Base-by-base conservation (phyloP, 2,329 filamentous ascomycete genomes). In the Arthroderma sp. region DNA sequence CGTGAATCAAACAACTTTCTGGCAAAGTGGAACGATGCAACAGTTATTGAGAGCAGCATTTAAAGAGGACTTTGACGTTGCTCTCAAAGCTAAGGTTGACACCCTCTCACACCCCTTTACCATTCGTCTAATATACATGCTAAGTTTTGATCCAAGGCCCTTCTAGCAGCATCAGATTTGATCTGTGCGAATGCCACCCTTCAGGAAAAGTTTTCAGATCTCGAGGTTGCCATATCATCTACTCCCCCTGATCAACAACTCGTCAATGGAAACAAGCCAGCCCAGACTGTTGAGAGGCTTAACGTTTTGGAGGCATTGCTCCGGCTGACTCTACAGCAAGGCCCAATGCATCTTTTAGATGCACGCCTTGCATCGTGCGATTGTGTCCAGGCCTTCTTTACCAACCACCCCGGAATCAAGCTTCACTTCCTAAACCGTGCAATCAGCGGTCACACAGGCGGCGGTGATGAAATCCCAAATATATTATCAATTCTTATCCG, bases 241-340 rank as follows among this genome's bases (percentile, higher is more conserved):
- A 52, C 58, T 60, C 54, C 54, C 60, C 44, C 61, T 61, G 21
- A 73, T 73, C 61, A 66, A 35, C 57, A 62, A 47, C 51, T 62
- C 44, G 62, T 64, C 4, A 75, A 76, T 62, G 71, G 73, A 28
- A 66, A 66, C 52, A 51, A 66, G 5, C 61, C 65, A 21, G 56
- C 55, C 21, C 82, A 82, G 59, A 78, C 77, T n/a, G 70, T 77
- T 8, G 73, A 78, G 13, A 81, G 81, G 57, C 83, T 91, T 35
- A 95, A 95, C 71, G 89, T 98, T 31, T 95, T 98, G 65, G 91
- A 97, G 70, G 93, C 88, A 1, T 77, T 98, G 17, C 77, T 98
- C 52, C 89, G 96, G 64, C 75, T 96, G 44, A 84, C 86, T 0
- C 76, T 98, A 7, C 84, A 84, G 57, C 76, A 86, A 21, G 79